phyloP scores from a whole-genome alignment of 495 filamentous ascomycete species.

The Parmelia sp. region DNA sequence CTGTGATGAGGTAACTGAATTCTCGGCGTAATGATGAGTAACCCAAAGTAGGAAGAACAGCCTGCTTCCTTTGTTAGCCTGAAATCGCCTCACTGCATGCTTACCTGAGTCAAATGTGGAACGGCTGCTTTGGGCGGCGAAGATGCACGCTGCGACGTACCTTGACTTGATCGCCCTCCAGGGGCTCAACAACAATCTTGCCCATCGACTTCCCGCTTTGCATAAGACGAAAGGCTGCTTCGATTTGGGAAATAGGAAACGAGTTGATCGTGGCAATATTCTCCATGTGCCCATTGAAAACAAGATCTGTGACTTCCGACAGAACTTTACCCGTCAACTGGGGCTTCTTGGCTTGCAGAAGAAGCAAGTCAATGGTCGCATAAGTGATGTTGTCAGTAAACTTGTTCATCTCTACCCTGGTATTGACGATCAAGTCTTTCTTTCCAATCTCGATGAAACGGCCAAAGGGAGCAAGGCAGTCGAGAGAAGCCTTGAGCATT shows the following conservation, averaged over 20 bases:
- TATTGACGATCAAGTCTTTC: conserved; percentile 34
- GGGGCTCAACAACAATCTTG: conserved; percentile 26
- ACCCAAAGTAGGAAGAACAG: not conserved
- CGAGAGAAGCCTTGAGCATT: conserved; percentile 42
- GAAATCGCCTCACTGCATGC: not conserved
- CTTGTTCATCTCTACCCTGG: conserved; percentile 36
- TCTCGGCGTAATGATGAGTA: conserved; percentile 1
- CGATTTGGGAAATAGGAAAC: conserved; percentile 15
- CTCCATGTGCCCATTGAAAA: not conserved
- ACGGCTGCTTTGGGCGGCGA: not conserved
- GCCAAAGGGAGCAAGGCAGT: conserved; percentile 51
- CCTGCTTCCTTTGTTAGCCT: not conserved
- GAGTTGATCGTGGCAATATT: conserved; percentile 17
- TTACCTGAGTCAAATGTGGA: not conserved
- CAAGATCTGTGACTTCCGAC: conserved; percentile 6
- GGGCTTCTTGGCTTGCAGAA: not conserved
- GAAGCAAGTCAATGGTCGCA: conserved; percentile 34
- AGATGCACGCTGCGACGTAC: conserved; percentile 4
- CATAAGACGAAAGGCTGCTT: conserved; percentile 45
- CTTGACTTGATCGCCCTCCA: conserved; percentile 29
- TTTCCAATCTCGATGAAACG: conserved; percentile 46
- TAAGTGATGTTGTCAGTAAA: conserved; percentile 41
- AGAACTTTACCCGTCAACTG: not conserved
- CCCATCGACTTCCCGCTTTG: conserved; percentile 36
- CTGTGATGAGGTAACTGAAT: conserved; percentile 51